Evolutionary conservation across 2,329 filamentous ascomycete genomes (phyloP), one percentile per base, ranked within the genome.

Genomic region (Beauveria bassiana): DNA sequence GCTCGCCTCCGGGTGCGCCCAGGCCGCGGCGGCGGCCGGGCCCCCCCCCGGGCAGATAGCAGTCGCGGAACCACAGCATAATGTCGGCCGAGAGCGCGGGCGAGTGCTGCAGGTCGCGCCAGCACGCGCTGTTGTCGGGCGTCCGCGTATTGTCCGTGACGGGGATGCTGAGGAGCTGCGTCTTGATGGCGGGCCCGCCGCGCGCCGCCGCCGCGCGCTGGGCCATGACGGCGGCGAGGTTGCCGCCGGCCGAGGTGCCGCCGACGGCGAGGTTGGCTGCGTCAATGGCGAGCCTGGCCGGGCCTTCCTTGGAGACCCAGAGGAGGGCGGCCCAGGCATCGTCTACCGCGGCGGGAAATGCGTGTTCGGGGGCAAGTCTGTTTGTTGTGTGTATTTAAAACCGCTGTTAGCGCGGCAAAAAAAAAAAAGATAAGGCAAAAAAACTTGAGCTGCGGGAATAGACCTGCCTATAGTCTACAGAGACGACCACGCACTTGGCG

Each of bases 61-160:
- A 79, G 20, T 76, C 68, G n/a, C 83, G 75, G 66, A 83, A 86
- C 83, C 83, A 86, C 54, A 82, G 68, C 83, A 86, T 86, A 69
- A 85, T 85, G 3, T 72, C 72, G 0, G 81, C 80, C 0, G 82
- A 79, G 1, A 85, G 73, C 0, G 81, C 80, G 0, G 81, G 77
- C 0, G 78, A 76, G 66, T 78, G 73, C 65, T 83, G 73, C 66
- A 81, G 82, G 50, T 78, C 75, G 18, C 70, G 73, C 75, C 80
- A 86, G 3, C 80, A 79, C 1, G 70, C 66, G 61, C 75, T 81
- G 34, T 61, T 66, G 9, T 59, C 40, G 0, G 62, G 59, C 16
- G 71, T 71, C 7, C 81, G 82, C 1, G 80, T 84, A 71, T 85
- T 85, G 69, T 85, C 83, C 42, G 77, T 80, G 8, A 85, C 82